phyloP scores from a whole-genome alignment of 768 basidiomycete species.

The Artomyces pyxidatus region DNA sequence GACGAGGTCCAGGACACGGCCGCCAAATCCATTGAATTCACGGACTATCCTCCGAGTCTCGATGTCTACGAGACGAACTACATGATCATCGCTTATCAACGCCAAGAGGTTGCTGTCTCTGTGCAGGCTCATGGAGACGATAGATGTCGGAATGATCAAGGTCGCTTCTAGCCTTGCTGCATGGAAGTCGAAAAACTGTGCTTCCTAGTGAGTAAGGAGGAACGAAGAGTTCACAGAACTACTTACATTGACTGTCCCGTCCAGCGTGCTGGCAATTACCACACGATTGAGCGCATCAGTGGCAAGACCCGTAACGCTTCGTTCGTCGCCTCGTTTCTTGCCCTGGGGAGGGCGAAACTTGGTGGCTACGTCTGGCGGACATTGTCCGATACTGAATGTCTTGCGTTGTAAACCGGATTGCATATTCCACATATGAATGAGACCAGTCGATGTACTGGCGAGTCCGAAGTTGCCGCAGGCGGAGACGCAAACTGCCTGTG shows the following conservation, averaged over 20 bases:
- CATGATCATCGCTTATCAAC: constrained; percentile 76
- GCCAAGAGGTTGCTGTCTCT: constrained; percentile 82
- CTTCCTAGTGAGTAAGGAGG: too few relatives aligned
- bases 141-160: constrained; percentile 57
- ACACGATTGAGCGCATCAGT: constrained; percentile 78
- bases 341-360: constrained; percentile 30
- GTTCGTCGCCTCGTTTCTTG: constrained; percentile 32
- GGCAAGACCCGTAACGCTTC: constrained; percentile 73
- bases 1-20: constrained; percentile 85
- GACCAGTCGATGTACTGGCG: constrained; percentile 72
- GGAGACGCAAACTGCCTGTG: constrained; percentile 76
- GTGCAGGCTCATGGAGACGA: constrained; percentile 68
- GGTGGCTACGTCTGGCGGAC: constrained; percentile 45
- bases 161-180: constrained; percentile 66
- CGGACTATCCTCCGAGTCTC: constrained; percentile 85
- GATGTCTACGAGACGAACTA: constrained; percentile 81
- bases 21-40: constrained; percentile 78
- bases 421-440: constrained; percentile 92
- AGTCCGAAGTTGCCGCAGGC: constrained; percentile 95
- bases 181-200: constrained; percentile 98
- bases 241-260: constrained; percentile 84
- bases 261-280: constrained; percentile 78
- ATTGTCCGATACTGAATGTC: constrained; percentile 59
- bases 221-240: too few relatives aligned
- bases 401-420: constrained; percentile 87